Base-by-base conservation (phyloP, 345 rosid species). In the Microcos paniculata region DNA sequence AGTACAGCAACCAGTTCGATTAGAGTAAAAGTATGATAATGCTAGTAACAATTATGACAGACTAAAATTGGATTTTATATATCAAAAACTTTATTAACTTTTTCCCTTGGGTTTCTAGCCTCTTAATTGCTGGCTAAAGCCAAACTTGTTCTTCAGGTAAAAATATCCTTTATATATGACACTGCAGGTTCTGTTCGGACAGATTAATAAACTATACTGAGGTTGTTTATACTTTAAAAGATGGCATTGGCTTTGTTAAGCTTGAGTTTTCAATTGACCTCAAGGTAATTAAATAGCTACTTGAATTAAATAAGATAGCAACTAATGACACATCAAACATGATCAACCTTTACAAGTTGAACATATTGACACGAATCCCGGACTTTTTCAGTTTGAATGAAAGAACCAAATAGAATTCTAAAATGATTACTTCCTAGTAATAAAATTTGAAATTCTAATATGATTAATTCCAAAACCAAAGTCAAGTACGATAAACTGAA, bases 1-100 rank as follows among this genome's bases (percentile, higher is more conserved):
- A 55, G 82, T 70, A 64, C 53, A 72, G 16, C 62, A 72, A 77
- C 70, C 46, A 79, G 78, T 18, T 24, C 19, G n/a, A 51, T 75
- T 38, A 72, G 38, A 43, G 23, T 21, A 2, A 53, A 72, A 23
- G 7, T 15, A 57, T 3, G 4, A 4, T 57, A 52, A 55, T 40
- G 16, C 65, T 24, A 56, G 16, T 14, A 72, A 56, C 65, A 72
- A 43, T 15, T 1, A 58, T 14, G 30, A 14, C 46, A 13, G n/a
- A 42, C 38, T 56, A 38, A 40, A 72, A 23, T 42, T 38, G 23
- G 56, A 72, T 40, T 15, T n/a, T 15, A 53, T 14, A 69, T 21
- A 40, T 26, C 11, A 72, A 26, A 42, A 72, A 46, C 33, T 21
- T 14, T 12, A n/a, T 71, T 9, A 19, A 13, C 8, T 42, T 8